Conservation (phyloP, 2,329 filamentous ascomycete genomes). For the Pseudopithomyces maydicus region DNA sequence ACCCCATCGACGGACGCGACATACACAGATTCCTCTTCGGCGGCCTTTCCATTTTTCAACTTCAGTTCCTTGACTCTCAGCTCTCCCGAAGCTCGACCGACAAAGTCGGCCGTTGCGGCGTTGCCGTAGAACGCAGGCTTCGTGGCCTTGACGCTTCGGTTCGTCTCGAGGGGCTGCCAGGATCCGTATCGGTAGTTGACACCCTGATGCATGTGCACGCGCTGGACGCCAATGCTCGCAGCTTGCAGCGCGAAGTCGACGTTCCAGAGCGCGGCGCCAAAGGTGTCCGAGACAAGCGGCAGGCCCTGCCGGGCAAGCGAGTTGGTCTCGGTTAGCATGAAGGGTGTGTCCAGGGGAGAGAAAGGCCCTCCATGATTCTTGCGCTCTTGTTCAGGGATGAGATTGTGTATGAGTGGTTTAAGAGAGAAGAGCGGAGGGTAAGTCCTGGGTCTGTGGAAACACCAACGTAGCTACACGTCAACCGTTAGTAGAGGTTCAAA, state of each 20-base stretch:
- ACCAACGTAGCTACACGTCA: too few species aligned
- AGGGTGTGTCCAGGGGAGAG: conserved; percentile 41
- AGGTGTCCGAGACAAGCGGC: conserved; percentile 67
- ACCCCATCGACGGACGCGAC: conserved; percentile 55
- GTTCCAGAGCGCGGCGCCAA: conserved; percentile 70
- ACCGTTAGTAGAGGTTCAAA: too few species aligned
- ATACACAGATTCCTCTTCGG: conserved; percentile 58
- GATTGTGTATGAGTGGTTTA: conserved; percentile 65
- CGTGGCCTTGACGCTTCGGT: conserved; percentile 58
- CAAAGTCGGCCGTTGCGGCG: conserved; percentile 61
- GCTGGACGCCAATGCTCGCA: conserved; percentile 59
- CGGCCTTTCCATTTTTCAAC: conserved; percentile 24
- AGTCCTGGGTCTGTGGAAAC: conserved; percentile 25
- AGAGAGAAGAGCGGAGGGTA: conserved; percentile 51
- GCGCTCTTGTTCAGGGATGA: conserved; percentile 31
- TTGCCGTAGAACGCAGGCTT: conserved; percentile 69
- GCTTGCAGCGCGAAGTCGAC: conserved; percentile 66
- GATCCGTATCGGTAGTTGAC: conserved; percentile 65
- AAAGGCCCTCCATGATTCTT: background rate
- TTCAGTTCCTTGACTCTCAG: conserved; percentile 57
- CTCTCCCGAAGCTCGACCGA: conserved; percentile 50
- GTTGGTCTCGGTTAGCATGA: conserved; percentile 66
- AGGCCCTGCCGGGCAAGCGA: conserved; percentile 66
- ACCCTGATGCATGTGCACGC: conserved; percentile 69
- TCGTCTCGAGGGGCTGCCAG: conserved; percentile 54